These are phyloP conservation scores for Rhizopus stolonifer DNA, from an alignment of 371 early-diverging fungal genomes.

Conservation along the genomic window DNA sequence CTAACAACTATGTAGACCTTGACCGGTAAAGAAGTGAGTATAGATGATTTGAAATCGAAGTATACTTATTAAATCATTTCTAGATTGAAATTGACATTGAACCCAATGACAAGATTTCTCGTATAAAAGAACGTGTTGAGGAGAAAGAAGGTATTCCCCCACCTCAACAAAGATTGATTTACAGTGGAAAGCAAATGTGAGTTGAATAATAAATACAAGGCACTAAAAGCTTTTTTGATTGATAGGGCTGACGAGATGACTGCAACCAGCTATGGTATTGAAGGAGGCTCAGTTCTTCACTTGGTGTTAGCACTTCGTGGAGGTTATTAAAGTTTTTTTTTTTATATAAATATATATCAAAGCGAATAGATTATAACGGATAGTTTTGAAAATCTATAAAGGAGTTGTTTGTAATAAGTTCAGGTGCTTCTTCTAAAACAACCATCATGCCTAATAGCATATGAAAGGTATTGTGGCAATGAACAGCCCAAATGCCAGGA, in stretches of 20 bases:
- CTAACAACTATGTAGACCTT: conserved; percentile 65
- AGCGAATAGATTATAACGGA: not conserved
- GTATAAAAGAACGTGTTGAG: conserved; percentile 93
- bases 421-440: conserved; percentile 42
- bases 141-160: conserved; percentile 98
- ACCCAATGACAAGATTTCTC: conserved; percentile 81
- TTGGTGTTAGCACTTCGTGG: conserved; percentile 98
- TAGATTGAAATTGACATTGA: conserved; percentile 95
- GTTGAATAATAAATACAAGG: conserved; percentile 3
- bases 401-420: conserved; percentile 16
- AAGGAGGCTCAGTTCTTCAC: conserved; percentile 92
- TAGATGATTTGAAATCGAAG: not conserved
- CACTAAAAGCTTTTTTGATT: not conserved
- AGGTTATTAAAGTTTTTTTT: conserved; percentile 53
- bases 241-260: conserved; percentile 86
- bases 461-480: conserved; percentile 45
- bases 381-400: conserved; percentile 1
- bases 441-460: conserved; percentile 50
- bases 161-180: conserved; percentile 93
- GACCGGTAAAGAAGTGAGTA: conserved; percentile 88
- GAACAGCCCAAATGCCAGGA: conserved; percentile 47
- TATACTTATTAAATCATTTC: not conserved
- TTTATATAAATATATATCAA: not conserved
- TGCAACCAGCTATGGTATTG: conserved; percentile 76
- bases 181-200: conserved; percentile 93